These are phyloP conservation scores for Ascobolus immersus DNA, from an alignment of 495 filamentous ascomycete species.

Conservation along the genomic window DNA sequence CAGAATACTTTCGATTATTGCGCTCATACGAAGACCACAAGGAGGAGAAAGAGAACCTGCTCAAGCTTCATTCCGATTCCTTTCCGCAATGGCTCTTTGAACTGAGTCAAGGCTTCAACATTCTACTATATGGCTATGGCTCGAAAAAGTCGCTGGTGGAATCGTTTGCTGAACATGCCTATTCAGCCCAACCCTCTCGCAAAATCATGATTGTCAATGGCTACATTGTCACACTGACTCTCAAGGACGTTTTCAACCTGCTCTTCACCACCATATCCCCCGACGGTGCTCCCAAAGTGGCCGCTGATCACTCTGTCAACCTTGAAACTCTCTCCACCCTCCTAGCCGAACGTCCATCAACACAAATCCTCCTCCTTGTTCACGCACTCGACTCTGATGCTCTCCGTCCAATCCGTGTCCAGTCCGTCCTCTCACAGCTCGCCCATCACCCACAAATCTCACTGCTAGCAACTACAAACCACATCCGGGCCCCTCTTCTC, in stretches of 20 bases:
- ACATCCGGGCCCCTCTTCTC: conserved; percentile 59
- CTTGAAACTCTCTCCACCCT: conserved; percentile 35
- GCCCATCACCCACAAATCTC: conserved; percentile 47
- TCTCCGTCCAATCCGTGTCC: conserved; percentile 42
- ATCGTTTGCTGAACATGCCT: conserved; percentile 49
- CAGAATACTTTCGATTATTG: conserved; percentile 62
- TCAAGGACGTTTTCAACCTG: conserved; percentile 54
- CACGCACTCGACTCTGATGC: conserved; percentile 63
- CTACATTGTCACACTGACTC: conserved; percentile 47
- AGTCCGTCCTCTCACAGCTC: conserved; percentile 49
- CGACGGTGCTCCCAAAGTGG: conserved; percentile 35
- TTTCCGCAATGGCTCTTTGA: conserved; percentile 91
- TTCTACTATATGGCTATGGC: conserved; percentile 81
- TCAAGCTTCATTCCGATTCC: conserved; percentile 47
- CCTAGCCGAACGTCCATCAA: conserved; percentile 21
- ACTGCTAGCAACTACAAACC: conserved; percentile 60
- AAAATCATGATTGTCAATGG: conserved; percentile 73
- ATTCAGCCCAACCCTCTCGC: conserved; percentile 19
- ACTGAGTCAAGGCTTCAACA: conserved; percentile 62
- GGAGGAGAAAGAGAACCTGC: conserved; percentile 42
- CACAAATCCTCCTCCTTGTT: conserved; percentile 40
- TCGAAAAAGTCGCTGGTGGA: conserved; percentile 57
- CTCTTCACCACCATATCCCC: conserved; percentile 41
- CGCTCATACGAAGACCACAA: conserved; percentile 39
- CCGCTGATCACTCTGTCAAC: too few relatives aligned